Base-by-base conservation (phyloP, 1,284 basidiomycete species). In the Marasmius tenuissimus region DNA sequence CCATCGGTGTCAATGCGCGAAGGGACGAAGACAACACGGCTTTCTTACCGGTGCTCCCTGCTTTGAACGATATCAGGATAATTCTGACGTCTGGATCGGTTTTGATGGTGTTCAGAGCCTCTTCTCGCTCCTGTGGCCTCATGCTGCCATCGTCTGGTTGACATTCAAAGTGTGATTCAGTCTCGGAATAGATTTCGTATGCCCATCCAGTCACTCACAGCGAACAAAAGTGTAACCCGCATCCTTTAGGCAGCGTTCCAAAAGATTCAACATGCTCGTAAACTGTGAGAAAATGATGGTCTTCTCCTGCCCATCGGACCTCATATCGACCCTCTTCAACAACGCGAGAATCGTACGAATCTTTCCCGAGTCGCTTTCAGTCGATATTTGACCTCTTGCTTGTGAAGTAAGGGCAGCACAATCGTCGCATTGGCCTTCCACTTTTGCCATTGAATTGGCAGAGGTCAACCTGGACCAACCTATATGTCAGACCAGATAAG, bases 1-100 rank as follows among this genome's bases (percentile, higher is more conserved):
- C 27, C 27, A 27, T 2, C 27, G 27, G 27, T 27, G 27, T 27
- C 27, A 27, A 27, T 27, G 27, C 27, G 27, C 27, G 27, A 27
- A 4, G 27, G 4, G 27, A 27, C 27, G 2, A 27, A 27, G 27
- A 27, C 27, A 27, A 27, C 27, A 27, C 57, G 57, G 58, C 57
- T 27, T 20, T 16, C 42, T 57, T 68, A 90, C 92, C 93, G 1
- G 93, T 95, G 70, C 91, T 93, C 1, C 96, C 96, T 12, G 96
- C 94, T 74, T 97, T 98, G 86, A 98, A 97, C 0, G 95, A 97
- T 64, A 98, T 97, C 63, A 99, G 77, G 63, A 98, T 98, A 45
- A 97, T 86, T 33, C 81, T 84, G 14, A 81, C 85, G 2, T 70
- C 78, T 9, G 76, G 72, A 69, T 85, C 85, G 33, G 70, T 85